Percentiles rank a stretch among this genome's conserved stretches.
phyloP scores from a whole-genome alignment of 768 basidiomycete species.

The Boletus sp. region DNA sequence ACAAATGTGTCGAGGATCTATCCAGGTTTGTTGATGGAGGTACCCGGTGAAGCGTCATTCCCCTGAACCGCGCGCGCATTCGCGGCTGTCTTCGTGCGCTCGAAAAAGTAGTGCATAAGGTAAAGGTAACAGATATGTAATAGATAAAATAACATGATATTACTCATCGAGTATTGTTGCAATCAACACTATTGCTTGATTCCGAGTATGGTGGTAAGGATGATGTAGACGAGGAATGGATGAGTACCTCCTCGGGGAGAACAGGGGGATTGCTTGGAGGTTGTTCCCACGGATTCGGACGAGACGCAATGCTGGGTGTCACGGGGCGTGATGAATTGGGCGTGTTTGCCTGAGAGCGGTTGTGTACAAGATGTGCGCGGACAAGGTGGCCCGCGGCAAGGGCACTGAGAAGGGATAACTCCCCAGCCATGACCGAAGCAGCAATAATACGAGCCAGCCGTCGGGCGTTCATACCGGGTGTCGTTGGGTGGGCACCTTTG shows the following conservation, averaged over 20 bases:
- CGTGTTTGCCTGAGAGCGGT: conserved; percentile 79
- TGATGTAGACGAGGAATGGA: conserved; percentile 37
- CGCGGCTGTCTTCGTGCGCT: background rate
- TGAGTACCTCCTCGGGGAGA: conserved; percentile 16
- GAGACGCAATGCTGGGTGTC: conserved; percentile 46
- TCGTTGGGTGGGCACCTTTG: conserved; percentile 80
- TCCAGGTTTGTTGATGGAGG: conserved; percentile 1
- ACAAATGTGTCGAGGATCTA: conserved; percentile 14
- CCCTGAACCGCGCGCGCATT: background rate
- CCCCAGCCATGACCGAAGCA: conserved; percentile 95
- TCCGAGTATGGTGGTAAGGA: conserved; percentile 44
- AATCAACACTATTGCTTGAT: conserved; percentile 16
- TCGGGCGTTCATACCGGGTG: conserved; percentile 88
- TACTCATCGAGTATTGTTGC: conserved; percentile 2
- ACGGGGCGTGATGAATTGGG: conserved; percentile 62
- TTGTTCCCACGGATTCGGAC: conserved; percentile 24
- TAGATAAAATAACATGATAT: conserved; percentile 16
- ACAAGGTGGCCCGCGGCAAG: conserved; percentile 95
- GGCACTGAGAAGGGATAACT: conserved; percentile 86
- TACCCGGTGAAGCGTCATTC: background rate
- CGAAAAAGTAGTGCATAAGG: conserved; percentile 13
- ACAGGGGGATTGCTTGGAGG: conserved; percentile 8
- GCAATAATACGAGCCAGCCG: conserved; percentile 86
- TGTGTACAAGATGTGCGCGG: conserved; percentile 89
- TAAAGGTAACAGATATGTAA: conserved; percentile 26